Base-by-base conservation (phyloP, 2,329 filamentous ascomycete genomes). In the Penicillium brevicompactum region DNA sequence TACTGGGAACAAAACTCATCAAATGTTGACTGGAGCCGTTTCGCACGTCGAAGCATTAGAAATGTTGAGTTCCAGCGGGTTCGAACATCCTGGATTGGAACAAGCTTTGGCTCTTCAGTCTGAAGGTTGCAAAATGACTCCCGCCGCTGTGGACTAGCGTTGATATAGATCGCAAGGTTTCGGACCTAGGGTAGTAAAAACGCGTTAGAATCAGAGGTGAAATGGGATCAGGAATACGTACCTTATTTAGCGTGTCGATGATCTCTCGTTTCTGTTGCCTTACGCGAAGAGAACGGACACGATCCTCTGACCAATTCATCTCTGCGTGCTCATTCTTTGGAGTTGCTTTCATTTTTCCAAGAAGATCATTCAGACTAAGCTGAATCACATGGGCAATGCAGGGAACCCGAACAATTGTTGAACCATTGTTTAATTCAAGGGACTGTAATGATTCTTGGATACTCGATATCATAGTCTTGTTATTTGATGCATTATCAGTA, bases 51-150 rank as follows among this genome's bases (percentile, higher is more conserved):
- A 27, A 63, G 58, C 47, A 63, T 63, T 27, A 61, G 31, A 51
- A 55, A 7, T 24, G 24, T 24, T 24, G 24, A 24, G 24, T 24
- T 24, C 24, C 24, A 24, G 24, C 24, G 24, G 24, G 53, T 63
- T 32, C 31, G 14, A 7, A 61, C 49, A 58, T 61, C 56, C 53
- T 63, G 51, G 9, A 61, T 57, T 31, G 46, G 51, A 13, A 61
- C 40, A 38, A 61, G 50, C 32, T 55, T 58, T 51, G 49, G 37
- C 37, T 47, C 38, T 38, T 44, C 37, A 16, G 38, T 51, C 47
- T 63, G 45, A 18, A 61, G 51, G 13, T 51, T 49, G 14, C 37
- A 24, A 42, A 63, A 63, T 38, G 34, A 38, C 14, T 38, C 34
- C 7, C 48, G 40, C 11, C 52, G 52, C 22, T 63, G 45, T 41